A percentile compares a stretch with the other conserved stretches of the same genome.
Conservation (phyloP, 2,329 filamentous ascomycete genomes). For the Alternaria panax region DNA sequence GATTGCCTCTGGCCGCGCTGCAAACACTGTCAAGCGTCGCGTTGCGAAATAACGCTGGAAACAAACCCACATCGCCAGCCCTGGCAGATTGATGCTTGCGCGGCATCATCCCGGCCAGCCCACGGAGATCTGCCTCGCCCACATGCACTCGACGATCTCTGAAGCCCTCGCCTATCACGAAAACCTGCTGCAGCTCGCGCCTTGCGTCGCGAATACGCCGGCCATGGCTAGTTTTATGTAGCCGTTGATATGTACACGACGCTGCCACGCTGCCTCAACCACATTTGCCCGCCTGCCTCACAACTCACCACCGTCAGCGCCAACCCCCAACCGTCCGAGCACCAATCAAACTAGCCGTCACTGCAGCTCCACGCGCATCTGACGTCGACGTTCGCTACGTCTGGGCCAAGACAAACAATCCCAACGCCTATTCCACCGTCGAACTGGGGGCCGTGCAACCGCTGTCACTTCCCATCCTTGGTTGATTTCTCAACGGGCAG, state of each 20-base stretch:
- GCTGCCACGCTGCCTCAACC: constrained; percentile 4
- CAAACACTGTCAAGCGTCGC: neutral
- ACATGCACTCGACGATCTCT: constrained; percentile 12
- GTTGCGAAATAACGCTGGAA: neutral
- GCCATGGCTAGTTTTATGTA: neutral
- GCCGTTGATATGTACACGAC: neutral
- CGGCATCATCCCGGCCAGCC: constrained; percentile 18
- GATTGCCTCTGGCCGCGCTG: neutral
- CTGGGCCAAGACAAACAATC: constrained; percentile 22
- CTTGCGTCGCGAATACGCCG: neutral
- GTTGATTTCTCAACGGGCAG: constrained; percentile 30
- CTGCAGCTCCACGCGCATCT: constrained; percentile 32
- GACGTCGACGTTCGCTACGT: constrained; percentile 34
- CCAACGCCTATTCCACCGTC: constrained; percentile 21
- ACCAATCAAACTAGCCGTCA: constrained; percentile 8
- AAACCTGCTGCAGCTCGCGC: constrained; percentile 9
- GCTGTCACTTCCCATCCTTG: constrained; percentile 28
- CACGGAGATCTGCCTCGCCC: constrained; percentile 19
- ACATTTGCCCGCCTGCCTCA: neutral
- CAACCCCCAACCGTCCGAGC: constrained; percentile 4
- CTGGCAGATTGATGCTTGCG: constrained; percentile 12
- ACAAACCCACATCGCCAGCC: neutral
- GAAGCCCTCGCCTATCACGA: constrained; percentile 6
- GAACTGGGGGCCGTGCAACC: constrained; percentile 31
- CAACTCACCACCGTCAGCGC: constrained; percentile 18